phyloP scores from a whole-genome alignment of 495 filamentous ascomycete genomes.

The Coniosporium apollinis region DNA sequence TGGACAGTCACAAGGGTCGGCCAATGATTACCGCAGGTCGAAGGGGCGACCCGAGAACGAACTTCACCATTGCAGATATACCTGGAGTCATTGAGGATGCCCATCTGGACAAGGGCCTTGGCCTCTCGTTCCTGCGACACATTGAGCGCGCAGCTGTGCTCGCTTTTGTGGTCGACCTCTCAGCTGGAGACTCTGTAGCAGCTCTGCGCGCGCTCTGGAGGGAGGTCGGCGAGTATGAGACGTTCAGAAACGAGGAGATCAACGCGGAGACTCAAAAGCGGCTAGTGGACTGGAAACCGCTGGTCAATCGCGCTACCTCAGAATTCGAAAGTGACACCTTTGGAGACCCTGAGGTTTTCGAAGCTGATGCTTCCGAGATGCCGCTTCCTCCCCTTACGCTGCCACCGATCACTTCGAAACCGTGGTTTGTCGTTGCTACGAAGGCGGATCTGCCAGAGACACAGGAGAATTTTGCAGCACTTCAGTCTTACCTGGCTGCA shows the following conservation, averaged over 20 bases:
- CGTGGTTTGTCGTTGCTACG: conserved; percentile 94
- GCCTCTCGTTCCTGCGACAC: conserved; percentile 82
- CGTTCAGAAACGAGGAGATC: conserved; percentile 43
- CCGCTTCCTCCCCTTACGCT: conserved; percentile 18
- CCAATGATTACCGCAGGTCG: conserved; percentile 26
- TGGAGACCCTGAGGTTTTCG: conserved; percentile 2
- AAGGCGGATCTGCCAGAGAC: conserved; percentile 78
- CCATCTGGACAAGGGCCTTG: conserved; percentile 81
- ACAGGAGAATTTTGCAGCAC: conserved; percentile 50
- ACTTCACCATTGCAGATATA: conserved; percentile 91
- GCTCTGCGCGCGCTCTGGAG: conserved; percentile 71
- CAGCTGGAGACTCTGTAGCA: conserved; percentile 55
- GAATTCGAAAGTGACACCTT: background rate
- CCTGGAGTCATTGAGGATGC: conserved; percentile 82
- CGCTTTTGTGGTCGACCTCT: conserved; percentile 84
- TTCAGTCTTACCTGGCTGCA: conserved; percentile 50
- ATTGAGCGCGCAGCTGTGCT: conserved; percentile 85
- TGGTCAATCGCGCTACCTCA: conserved; percentile 4
- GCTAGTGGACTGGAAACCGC: conserved; percentile 7
- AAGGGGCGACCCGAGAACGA: conserved; percentile 37
- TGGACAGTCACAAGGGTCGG: conserved; percentile 66
- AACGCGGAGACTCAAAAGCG: conserved; percentile 30
- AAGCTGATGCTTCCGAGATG: conserved; percentile 4
- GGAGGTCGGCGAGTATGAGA: conserved; percentile 76
- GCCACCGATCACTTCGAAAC: conserved; percentile 64